Evolutionary conservation across 306 rosid genomes (phyloP).

Genomic region (Prosopis cineraria): DNA sequence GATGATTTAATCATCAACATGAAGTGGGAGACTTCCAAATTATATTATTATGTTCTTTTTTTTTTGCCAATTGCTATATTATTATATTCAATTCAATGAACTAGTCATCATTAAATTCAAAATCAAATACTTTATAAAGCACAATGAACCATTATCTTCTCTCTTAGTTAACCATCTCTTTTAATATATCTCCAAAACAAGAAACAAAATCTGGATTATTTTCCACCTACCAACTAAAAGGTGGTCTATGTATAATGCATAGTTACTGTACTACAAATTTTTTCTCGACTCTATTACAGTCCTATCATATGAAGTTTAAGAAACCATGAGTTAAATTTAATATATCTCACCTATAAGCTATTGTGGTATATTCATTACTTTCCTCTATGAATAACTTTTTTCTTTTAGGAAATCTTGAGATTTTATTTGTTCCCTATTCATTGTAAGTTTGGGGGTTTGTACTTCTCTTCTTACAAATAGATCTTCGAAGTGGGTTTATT

Average conservation of each 20-base stretch:
- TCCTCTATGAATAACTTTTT: too few relatives aligned
- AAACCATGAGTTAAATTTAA: neutral
- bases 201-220: neutral
- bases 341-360: neutral
- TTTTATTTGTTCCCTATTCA: conserved; percentile 17
- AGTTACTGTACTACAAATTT: neutral
- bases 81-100: neutral
- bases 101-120: neutral
- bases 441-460: neutral
- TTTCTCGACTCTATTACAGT: neutral
- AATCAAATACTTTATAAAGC: neutral
- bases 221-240: neutral
- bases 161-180: neutral
- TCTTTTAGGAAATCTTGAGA: neutral
- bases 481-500: neutral
- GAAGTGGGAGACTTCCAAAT: neutral
- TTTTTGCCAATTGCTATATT: too few relatives aligned
- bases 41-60: too few relatives aligned
- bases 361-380: neutral
- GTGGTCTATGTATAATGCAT: neutral
- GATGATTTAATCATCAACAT: conserved; percentile 46
- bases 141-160: neutral
- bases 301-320: neutral
- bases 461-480: neutral
- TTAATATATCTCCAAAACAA: neutral